These are phyloP conservation scores for Diaporthe eres DNA, from an alignment of 2,329 filamentous ascomycete genomes.

Conservation along the genomic window DNA sequence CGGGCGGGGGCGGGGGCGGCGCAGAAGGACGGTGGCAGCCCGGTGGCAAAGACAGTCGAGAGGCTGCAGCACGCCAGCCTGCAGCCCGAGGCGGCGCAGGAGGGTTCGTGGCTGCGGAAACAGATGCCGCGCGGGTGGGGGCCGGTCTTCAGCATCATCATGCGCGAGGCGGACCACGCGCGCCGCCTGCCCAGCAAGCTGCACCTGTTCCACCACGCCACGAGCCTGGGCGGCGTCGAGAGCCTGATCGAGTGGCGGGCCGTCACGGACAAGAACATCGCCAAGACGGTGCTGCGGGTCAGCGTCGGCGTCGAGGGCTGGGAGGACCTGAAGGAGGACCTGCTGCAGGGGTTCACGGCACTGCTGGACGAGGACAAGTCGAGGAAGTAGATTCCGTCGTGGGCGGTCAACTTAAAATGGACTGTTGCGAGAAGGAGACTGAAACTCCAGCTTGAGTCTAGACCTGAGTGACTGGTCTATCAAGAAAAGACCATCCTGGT, in stretches of 20 bases:
- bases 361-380: constrained; percentile 55
- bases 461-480: background rate
- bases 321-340: constrained; percentile 85
- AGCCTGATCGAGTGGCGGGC: constrained; percentile 96
- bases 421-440: background rate
- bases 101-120: constrained; percentile 78
- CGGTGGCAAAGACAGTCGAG: constrained; percentile 68
- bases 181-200: constrained; percentile 82
- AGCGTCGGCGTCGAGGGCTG: constrained; percentile 90
- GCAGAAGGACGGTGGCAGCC: constrained; percentile 46
- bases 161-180: constrained; percentile 74
- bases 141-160: constrained; percentile 85
- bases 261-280: constrained; percentile 84
- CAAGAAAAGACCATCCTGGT: background rate
- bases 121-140: constrained; percentile 96
- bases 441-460: background rate
- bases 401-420: background rate
- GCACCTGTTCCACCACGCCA: constrained; percentile 91
- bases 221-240: constrained; percentile 93
- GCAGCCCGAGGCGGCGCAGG: constrained; percentile 74
- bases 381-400: background rate
- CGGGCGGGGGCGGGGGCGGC: constrained; percentile 37
- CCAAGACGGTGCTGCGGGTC: constrained; percentile 80
- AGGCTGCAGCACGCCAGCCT: constrained; percentile 83
- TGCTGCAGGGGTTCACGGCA: constrained; percentile 75